Conservation (phyloP, 2,329 filamentous ascomycete genomes). For the Phyllosticta citrichinensis region DNA sequence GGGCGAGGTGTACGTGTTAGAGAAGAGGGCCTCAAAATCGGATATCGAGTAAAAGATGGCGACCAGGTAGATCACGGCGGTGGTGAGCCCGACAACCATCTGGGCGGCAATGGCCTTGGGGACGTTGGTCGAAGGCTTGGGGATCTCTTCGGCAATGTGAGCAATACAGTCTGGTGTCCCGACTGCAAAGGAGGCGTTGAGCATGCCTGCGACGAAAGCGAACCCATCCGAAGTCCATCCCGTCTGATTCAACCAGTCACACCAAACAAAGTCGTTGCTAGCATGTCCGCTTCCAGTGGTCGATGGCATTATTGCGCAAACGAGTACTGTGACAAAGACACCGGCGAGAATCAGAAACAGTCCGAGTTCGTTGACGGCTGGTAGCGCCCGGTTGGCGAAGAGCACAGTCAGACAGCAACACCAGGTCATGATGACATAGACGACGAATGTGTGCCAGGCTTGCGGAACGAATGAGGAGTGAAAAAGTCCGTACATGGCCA, state of each 20-base stretch:
- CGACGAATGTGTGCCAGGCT: constrained; percentile 43
- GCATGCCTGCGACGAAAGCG: constrained; percentile 55
- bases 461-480: constrained; percentile 36
- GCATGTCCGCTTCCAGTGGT: constrained; percentile 34
- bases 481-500: constrained; percentile 41
- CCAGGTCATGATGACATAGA: constrained; percentile 40
- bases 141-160: constrained; percentile 46
- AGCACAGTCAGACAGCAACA: constrained; percentile 37
- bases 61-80: constrained; percentile 28
- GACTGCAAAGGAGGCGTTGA: constrained; percentile 60
- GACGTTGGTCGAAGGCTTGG: constrained; percentile 27
- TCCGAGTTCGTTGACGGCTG: constrained; percentile 44
- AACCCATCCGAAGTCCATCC: constrained; percentile 45
- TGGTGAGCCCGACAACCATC: constrained; percentile 26
- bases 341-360: constrained; percentile 44
- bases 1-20: constrained; percentile 44
- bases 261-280: constrained; percentile 34
- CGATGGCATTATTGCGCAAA: constrained; percentile 46
- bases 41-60: constrained; percentile 47
- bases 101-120: constrained; percentile 32
- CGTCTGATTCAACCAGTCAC: constrained; percentile 36
- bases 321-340: constrained; percentile 45
- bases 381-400: constrained; percentile 46
- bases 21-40: constrained; percentile 45
- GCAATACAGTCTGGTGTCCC: constrained; percentile 55